Percentiles rank a stretch among this genome's conserved stretches.
phyloP scores from a whole-genome alignment of 2,329 filamentous ascomycete species.

The Pseudopithomyces maydicus region DNA sequence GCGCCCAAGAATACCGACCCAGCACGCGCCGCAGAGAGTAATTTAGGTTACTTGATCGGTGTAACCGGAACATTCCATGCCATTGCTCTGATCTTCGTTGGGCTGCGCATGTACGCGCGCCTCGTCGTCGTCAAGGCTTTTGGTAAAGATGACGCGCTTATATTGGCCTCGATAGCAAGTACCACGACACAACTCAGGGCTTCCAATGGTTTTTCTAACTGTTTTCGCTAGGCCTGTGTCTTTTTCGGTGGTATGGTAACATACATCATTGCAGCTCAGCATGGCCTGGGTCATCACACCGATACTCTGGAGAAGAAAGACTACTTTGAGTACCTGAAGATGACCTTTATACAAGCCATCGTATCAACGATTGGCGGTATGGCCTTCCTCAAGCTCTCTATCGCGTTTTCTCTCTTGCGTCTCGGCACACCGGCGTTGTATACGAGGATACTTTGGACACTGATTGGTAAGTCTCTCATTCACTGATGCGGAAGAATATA shows the following conservation, averaged over 20 bases:
- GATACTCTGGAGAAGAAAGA: not conserved
- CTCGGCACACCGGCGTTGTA: not conserved
- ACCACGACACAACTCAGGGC: not conserved
- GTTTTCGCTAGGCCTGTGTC: not conserved
- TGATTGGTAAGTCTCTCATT: not conserved
- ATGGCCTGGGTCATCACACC: not conserved
- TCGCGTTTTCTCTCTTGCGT: not conserved
- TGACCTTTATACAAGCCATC: slow-evolving; percentile 1
- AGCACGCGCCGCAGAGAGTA: not conserved
- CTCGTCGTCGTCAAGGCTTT: not conserved
- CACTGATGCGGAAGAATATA: not conserved
- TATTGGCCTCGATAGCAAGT: not conserved
- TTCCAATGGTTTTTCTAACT: not conserved
- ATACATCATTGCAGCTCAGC: not conserved
- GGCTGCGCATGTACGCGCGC: not conserved
- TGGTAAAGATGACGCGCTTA: not conserved
- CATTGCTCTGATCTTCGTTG: not conserved
- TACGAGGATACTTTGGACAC: not conserved
- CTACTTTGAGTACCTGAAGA: not conserved
- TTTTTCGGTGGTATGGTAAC: not conserved
- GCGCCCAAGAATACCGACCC: not conserved
- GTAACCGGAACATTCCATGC: not conserved
- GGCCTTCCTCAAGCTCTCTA: not conserved
- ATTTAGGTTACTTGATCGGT: not conserved
- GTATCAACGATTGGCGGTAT: not conserved